These are phyloP conservation scores for Penicillium paneum DNA, from an alignment of 2,329 filamentous ascomycete species.

Conservation along the genomic window DNA sequence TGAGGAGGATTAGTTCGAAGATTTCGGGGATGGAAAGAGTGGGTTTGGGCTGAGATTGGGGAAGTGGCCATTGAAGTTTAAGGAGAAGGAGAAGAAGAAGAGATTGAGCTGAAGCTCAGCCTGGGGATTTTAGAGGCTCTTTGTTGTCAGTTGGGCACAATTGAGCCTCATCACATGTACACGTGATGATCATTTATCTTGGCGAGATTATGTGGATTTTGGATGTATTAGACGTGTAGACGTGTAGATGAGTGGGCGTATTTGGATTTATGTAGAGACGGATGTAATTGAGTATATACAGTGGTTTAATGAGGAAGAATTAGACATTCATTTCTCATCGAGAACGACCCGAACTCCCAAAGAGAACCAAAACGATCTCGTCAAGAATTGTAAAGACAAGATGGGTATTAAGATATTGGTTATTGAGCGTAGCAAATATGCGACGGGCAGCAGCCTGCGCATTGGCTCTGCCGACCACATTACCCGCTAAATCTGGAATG, in stretches of 20 bases:
- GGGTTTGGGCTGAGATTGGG: neutral
- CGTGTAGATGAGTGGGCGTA: neutral
- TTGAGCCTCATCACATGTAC: neutral
- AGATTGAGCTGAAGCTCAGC: neutral
- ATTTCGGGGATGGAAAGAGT: constrained; percentile 4
- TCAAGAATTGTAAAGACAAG: constrained; percentile 69
- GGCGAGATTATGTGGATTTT: neutral
- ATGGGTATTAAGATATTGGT: constrained; percentile 76
- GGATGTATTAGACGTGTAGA: neutral
- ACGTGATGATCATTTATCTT: constrained; percentile 1
- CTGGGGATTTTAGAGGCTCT: neutral
- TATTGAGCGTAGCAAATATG: constrained; percentile 88
- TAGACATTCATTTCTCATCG: constrained; percentile 3
- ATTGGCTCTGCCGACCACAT: constrained; percentile 88
- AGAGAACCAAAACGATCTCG: constrained; percentile 65
- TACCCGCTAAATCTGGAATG: constrained; percentile 84
- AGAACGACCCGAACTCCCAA: constrained; percentile 39
- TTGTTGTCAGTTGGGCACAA: neutral
- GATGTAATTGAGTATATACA: constrained; percentile 2
- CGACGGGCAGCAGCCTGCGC: constrained; percentile 85
- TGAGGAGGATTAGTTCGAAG: constrained; percentile 8
- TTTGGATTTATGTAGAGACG: neutral
- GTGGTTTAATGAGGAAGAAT: neutral
- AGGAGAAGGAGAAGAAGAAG: neutral
- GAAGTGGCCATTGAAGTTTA: neutral